Percentiles rank a stretch among this genome's conserved stretches.
These are phyloP conservation scores for Phialocephala subalpina DNA, from an alignment of 2,329 filamentous ascomycete genomes.

Conservation along the genomic window DNA sequence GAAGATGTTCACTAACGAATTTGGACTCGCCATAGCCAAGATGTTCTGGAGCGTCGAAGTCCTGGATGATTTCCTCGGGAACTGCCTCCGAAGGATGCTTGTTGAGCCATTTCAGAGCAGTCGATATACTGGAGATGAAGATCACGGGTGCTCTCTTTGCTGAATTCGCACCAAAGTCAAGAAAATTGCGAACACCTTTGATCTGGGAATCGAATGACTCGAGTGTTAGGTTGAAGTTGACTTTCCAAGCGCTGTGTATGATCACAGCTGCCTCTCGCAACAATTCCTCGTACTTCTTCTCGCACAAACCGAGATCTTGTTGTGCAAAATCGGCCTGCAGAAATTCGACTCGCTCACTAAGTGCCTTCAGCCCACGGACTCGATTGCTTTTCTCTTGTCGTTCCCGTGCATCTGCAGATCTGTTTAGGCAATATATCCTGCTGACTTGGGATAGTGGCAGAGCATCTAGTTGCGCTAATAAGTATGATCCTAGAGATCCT, in stretches of 20 bases:
- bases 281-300: conserved; percentile 24
- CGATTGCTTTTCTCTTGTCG: conserved; percentile 36
- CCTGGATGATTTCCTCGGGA: conserved; percentile 46
- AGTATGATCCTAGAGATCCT: conserved; percentile 57
- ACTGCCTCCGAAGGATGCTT: conserved; percentile 37
- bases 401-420: conserved; percentile 38
- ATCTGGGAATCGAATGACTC: conserved; percentile 48
- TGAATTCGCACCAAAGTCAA: conserved; percentile 37
- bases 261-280: conserved; percentile 33
- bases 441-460: conserved; percentile 44
- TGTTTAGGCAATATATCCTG: conserved; percentile 58
- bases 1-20: conserved; percentile 46
- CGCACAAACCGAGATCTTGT: conserved; percentile 55
- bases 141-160: conserved; percentile 30
- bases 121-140: conserved; percentile 39
- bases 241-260: conserved; percentile 47
- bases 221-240: conserved; percentile 48
- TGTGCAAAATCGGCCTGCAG: conserved; percentile 57
- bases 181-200: conserved; percentile 48
- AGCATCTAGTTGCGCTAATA: conserved; percentile 49
- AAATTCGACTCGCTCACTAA: conserved; percentile 50
- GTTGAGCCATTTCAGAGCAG: conserved; percentile 27
- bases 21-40: conserved; percentile 40
- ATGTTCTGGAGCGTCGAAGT: conserved; percentile 44
- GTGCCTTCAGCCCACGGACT: conserved; percentile 48